Evolutionary conservation across 106 monocot genomes (phyloP).

Genomic region (Alisma plantagoaquatica): DNA sequence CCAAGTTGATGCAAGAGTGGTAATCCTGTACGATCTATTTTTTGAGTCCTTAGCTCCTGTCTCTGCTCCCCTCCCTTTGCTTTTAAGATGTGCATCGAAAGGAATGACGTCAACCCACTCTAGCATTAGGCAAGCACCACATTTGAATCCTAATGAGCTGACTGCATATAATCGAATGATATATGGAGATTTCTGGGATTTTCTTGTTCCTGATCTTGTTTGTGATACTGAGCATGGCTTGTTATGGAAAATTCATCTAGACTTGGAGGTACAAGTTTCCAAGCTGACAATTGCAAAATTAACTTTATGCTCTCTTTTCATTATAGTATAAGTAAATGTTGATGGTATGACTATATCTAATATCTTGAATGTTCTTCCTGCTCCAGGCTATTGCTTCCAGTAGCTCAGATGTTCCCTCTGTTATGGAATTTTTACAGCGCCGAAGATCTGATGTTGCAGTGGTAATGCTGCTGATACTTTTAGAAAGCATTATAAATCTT

Average conservation of each 20-base stretch:
- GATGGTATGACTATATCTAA: not conserved
- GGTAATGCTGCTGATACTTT: constrained; percentile 23
- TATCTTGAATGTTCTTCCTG: constrained; percentile 5
- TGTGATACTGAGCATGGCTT: constrained; percentile 90
- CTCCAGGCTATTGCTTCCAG: constrained; percentile 85
- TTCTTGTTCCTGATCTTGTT: constrained; percentile 87
- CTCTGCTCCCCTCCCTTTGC: constrained; percentile 93
- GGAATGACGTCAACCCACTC: constrained; percentile 9
- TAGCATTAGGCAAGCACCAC: constrained; percentile 21
- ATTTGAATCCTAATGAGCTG: constrained; percentile 26
- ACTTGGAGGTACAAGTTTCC: constrained; percentile 53
- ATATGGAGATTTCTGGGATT: constrained; percentile 73
- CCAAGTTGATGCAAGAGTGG: constrained; percentile 95
- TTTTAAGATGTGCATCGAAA: constrained; percentile 35
- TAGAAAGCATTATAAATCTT: too few relatives aligned
- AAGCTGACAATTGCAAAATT: too few relatives aligned
- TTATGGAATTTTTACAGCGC: constrained; percentile 83
- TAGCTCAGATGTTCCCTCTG: constrained; percentile 69
- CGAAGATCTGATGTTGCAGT: constrained; percentile 55
- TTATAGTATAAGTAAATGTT: not conserved
- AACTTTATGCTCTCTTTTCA: not conserved
- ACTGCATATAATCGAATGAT: constrained; percentile 68
- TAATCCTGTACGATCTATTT: constrained; percentile 88
- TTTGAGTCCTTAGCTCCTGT: constrained; percentile 65
- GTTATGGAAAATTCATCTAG: constrained; percentile 77